Evolutionary conservation across 2,329 filamentous ascomycete species (phyloP), one percentile per base, ranked within the genome.

Genomic region (Apiospora marii): DNA sequence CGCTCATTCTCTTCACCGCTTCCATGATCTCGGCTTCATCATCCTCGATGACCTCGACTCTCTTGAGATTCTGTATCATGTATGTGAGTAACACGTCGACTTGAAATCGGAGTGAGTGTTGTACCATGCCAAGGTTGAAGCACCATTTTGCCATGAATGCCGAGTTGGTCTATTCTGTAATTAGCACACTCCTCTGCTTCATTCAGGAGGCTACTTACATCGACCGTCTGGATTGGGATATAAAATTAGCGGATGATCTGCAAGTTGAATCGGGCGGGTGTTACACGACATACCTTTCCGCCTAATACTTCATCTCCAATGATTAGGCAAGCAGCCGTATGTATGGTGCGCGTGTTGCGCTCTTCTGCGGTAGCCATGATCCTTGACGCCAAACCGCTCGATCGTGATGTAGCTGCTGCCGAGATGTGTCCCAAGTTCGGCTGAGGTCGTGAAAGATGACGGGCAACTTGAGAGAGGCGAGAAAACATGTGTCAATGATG

Each of bases 221-320:
- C 80, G 51, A 77, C 76, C 16, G 79, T 81, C 80, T 81, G 72
- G 8, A 64, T 48, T 7, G 7, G 4, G 22, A 34, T 3, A 41
- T n/a, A 2, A 1, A 12, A 24, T 64, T 64, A 64, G 58, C 58
- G 13, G 34, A 14, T 41, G 19, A 41, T 41, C 58, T 13, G 19
- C 30, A 61, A 37, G 53, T n/a, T 24, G 12, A 22, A 37, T 61
- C 34, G 16, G 7, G 2, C 24, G 58, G 8, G 14, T 22, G 58
- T 41, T 41, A 64, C 30, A 64, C 34, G 44, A 79, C 85, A 75
- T 82, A 94, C 95, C 92, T 98, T 98, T 78, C 96, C 96, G 30
- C 95, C 95, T 4, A 98, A 87, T 6, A 98, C 95, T 83, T 98
- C 96, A 84, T 98, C 96, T n/a, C 96, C 96, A 78, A 99, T 98